phyloP scores from a whole-genome alignment of 768 basidiomycete genomes.

The Amanita exitialis region DNA sequence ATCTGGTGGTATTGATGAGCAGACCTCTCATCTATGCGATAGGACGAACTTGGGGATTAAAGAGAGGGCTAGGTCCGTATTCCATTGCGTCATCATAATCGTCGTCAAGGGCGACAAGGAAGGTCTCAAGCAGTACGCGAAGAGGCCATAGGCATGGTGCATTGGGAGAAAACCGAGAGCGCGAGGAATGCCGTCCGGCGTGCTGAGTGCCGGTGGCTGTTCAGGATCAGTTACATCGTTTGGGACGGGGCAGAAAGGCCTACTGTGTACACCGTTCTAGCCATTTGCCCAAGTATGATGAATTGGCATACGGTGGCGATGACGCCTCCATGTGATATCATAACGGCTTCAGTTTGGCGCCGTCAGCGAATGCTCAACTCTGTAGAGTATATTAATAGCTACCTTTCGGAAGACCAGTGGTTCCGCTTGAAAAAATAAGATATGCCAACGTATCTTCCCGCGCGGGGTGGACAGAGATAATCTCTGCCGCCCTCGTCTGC shows the following conservation, averaged over 20 bases:
- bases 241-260: constrained; percentile 4
- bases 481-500: constrained; percentile 24
- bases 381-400: neutral
- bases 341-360: constrained; percentile 36
- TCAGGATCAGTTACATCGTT: neutral
- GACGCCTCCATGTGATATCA: constrained; percentile 63
- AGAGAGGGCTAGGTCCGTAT: constrained; percentile 16
- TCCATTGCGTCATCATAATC: constrained; percentile 54
- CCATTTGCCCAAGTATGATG: constrained; percentile 18
- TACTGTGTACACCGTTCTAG: constrained; percentile 28
- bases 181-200: constrained; percentile 36
- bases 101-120: constrained; percentile 35
- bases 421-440: constrained; percentile 70
- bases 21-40: too few species aligned
- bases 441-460: constrained; percentile 51
- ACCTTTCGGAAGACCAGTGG: constrained; percentile 69
- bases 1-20: constrained; percentile 25
- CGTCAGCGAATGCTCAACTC: neutral
- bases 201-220: constrained; percentile 28
- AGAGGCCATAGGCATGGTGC: constrained; percentile 60
- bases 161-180: constrained; percentile 54
- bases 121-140: constrained; percentile 36
- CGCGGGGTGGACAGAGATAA: constrained; percentile 33
- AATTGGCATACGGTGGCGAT: constrained; percentile 32
- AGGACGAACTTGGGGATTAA: neutral